Conservation (phyloP, 345 rosid genomes). For the Iberis pinnata region DNA sequence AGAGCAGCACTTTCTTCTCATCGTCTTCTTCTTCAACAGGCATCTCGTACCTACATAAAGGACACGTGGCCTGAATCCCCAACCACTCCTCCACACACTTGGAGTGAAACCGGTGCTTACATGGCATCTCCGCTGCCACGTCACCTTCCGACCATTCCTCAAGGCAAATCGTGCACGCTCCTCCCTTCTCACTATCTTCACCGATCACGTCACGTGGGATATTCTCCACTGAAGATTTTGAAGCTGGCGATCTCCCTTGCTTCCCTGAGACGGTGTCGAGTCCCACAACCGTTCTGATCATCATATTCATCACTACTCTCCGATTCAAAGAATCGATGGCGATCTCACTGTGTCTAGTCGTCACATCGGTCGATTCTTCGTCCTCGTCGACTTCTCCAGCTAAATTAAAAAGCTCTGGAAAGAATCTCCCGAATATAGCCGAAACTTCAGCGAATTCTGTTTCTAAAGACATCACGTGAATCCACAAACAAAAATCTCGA, state of each 20-base stretch:
- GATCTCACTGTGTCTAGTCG: not conserved
- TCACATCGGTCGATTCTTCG: not conserved
- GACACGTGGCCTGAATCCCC: slow-evolving; percentile 31
- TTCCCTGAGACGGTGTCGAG: slow-evolving; percentile 18
- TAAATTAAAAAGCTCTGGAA: slow-evolving; percentile 17
- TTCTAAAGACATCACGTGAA: slow-evolving; percentile 22
- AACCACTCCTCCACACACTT: slow-evolving; percentile 35
- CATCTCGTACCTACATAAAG: slow-evolving; percentile 33
- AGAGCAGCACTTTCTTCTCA: slow-evolving; percentile 15
- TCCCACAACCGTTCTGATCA: slow-evolving; percentile 10
- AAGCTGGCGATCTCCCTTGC: slow-evolving; percentile 26
- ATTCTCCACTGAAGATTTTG: slow-evolving; percentile 22
- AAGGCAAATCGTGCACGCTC: slow-evolving; percentile 26
- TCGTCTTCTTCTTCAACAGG: slow-evolving; percentile 23
- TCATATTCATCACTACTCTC: slow-evolving; percentile 10
- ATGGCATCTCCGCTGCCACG: slow-evolving; percentile 37
- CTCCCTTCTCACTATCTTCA: not conserved
- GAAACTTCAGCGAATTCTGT: slow-evolving; percentile 17
- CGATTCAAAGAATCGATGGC: slow-evolving; percentile 19
- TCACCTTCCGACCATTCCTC: slow-evolving; percentile 32
- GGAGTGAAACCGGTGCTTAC: slow-evolving; percentile 31
- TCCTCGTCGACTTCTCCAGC: not conserved
- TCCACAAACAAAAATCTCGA: not conserved
- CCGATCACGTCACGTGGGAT: slow-evolving; percentile 29
- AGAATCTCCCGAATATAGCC: slow-evolving; percentile 16